phyloP scores from a whole-genome alignment of 192 early-diverging fungal species.

The Coemansia sp. region DNA sequence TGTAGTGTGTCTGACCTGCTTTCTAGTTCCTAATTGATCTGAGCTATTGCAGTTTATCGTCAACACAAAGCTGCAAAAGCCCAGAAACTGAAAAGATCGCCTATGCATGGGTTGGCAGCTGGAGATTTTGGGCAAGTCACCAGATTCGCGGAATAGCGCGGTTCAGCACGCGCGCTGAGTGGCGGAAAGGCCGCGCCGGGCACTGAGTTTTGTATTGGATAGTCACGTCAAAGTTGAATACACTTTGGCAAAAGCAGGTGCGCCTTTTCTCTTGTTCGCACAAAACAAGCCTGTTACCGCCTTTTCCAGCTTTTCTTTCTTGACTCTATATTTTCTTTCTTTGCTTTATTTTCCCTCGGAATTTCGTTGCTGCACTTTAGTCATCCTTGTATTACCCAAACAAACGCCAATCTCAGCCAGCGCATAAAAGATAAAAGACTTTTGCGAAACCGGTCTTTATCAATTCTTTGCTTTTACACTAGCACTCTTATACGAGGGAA shows the following conservation, averaged over 20 bases:
- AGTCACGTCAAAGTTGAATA: too few species aligned
- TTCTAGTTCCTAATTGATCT: too few species aligned
- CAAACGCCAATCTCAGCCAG: not conserved
- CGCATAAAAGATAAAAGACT: too few species aligned
- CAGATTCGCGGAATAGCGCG: not conserved
- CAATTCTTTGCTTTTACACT: too few species aligned
- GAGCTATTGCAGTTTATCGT: too few species aligned
- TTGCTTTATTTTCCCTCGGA: not conserved
- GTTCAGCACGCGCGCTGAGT: not conserved
- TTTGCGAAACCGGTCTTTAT: too few species aligned
- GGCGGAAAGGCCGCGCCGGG: not conserved
- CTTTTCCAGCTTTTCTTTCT: slow-evolving; percentile 3
- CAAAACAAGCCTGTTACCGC: not conserved
- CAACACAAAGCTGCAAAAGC: too few species aligned
- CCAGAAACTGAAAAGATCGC: too few species aligned
- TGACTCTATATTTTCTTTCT: not conserved
- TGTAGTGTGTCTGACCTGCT: too few species aligned
- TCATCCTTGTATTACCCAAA: not conserved
- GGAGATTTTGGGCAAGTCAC: not conserved
- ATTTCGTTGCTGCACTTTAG: not conserved
- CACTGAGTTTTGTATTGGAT: too few species aligned
- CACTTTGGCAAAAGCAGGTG: too few species aligned
- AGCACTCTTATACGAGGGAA: not conserved
- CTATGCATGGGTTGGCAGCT: too few species aligned
- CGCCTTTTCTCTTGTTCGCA: not conserved